A percentile compares a stretch with the other conserved stretches of the same genome.
phyloP scores from a whole-genome alignment of 768 basidiomycete genomes.

The Serpula lacrymans region DNA sequence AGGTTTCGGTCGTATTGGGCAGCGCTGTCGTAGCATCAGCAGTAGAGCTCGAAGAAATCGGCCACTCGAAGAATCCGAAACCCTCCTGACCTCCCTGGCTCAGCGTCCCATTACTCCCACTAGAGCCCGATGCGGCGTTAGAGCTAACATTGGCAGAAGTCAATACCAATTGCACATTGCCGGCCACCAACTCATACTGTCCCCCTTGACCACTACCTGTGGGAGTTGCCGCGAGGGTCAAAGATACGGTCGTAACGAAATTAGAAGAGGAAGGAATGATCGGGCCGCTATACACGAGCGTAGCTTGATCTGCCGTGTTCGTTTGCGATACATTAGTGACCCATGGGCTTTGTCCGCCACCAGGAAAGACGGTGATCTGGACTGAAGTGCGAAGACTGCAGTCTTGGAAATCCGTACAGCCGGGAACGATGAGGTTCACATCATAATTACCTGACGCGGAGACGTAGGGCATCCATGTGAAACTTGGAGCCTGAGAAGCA shows the following conservation, averaged over 20 bases:
- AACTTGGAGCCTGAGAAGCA: constrained; percentile 60
- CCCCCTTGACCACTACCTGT: constrained; percentile 59
- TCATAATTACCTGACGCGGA: constrained; percentile 85
- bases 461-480: constrained; percentile 93
- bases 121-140: constrained; percentile 22
- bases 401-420: constrained; percentile 77
- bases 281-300: constrained; percentile 76
- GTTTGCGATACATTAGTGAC: constrained; percentile 74
- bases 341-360: constrained; percentile 57
- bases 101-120: constrained; percentile 28
- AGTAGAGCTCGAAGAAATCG: constrained; percentile 40
- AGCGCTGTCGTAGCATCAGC: constrained; percentile 61
- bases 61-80: constrained; percentile 93
- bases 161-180: constrained; percentile 76
- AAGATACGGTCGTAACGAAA: constrained; percentile 72
- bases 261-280: constrained; percentile 69
- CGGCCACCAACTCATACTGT: constrained; percentile 82
- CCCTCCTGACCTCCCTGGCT: constrained; percentile 40
- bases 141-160: constrained; percentile 52
- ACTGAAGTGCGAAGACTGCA: constrained; percentile 81
- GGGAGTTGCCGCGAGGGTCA: constrained; percentile 69
- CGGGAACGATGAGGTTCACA: constrained; percentile 82
- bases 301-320: constrained; percentile 56
- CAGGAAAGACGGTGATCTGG: constrained; percentile 78
- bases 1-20: constrained; percentile 67